A percentile compares a stretch with the other conserved stretches of the same genome.
Conservation (phyloP, 2,329 filamentous ascomycete species). For the Ophiostoma angusticollis region DNA sequence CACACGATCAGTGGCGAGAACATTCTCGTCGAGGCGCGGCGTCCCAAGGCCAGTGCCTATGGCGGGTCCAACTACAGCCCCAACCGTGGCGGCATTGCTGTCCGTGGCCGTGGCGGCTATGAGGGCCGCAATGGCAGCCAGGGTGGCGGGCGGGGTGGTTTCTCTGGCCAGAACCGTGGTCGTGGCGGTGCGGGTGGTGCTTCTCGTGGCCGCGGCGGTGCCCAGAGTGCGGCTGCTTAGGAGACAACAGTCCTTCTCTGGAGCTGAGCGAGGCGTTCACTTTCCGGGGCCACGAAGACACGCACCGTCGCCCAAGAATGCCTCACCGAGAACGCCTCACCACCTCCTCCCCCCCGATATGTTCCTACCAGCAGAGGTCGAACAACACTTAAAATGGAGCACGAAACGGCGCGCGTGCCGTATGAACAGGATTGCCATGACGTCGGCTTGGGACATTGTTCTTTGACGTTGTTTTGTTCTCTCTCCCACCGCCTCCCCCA, state of each 20-base stretch:
- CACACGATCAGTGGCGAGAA: constrained; percentile 72
- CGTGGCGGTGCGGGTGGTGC: constrained; percentile 54
- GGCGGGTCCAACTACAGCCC: constrained; percentile 55
- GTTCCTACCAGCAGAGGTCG: too few relatives aligned
- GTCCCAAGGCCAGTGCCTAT: constrained; percentile 58
- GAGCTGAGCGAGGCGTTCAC: too few relatives aligned
- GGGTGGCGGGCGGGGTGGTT: constrained; percentile 51
- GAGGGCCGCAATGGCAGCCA: constrained; percentile 48
- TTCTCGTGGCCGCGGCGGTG: constrained; percentile 49
- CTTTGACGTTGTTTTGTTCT: not conserved
- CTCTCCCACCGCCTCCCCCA: too few relatives aligned
- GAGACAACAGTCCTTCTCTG: constrained; percentile 8
- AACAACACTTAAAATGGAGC: too few relatives aligned
- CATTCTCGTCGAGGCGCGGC: constrained; percentile 80
- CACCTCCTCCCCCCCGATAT: too few relatives aligned
- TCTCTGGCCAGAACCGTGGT: constrained; percentile 46
- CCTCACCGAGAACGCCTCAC: too few relatives aligned
- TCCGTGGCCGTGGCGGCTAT: constrained; percentile 54
- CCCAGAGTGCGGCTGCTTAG: constrained; percentile 40
- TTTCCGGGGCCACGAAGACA: too few relatives aligned
- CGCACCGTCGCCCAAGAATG: too few relatives aligned
- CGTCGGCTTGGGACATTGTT: not conserved
- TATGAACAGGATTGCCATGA: too few relatives aligned
- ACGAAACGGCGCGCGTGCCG: too few relatives aligned
- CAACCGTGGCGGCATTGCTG: constrained; percentile 46